These are phyloP conservation scores for Solanum tarapatanum DNA, from an alignment of 257 asterid genomes.

Conservation along the genomic window DNA sequence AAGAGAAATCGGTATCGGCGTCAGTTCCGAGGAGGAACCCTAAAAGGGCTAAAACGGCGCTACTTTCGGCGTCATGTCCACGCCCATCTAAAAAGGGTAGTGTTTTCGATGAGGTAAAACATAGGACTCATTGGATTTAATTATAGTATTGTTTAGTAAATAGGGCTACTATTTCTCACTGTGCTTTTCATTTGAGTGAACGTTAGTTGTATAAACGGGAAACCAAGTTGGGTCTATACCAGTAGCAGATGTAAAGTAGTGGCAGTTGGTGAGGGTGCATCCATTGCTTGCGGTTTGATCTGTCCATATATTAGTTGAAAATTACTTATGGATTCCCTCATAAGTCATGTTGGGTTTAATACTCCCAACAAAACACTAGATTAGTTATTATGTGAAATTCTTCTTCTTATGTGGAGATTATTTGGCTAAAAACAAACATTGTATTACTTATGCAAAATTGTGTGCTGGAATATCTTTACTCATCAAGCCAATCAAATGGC, in stretches of 20 bases:
- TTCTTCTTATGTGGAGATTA: background rate
- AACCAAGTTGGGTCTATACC: background rate
- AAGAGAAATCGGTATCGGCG: background rate
- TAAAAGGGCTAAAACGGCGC: conserved; percentile 41
- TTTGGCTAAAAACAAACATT: background rate
- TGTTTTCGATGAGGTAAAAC: conserved; percentile 39
- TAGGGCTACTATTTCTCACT: background rate
- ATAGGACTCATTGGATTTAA: background rate
- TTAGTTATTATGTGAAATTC: background rate
- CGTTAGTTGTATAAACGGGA: background rate
- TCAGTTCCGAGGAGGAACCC: conserved; percentile 50
- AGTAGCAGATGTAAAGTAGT: background rate
- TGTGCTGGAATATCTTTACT: background rate
- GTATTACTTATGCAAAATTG: background rate
- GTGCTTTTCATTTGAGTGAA: background rate
- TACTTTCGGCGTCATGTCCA: conserved; percentile 28
- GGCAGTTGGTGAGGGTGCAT: background rate
- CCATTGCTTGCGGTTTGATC: background rate
- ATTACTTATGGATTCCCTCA: background rate
- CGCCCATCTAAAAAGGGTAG: conserved; percentile 10
- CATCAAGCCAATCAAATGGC: background rate
- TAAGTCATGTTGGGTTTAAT: background rate
- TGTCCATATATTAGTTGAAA: background rate
- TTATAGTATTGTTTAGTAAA: background rate
- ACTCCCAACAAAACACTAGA: background rate